phyloP scores from a whole-genome alignment of 139 green algal genomes.

The Bryopsis sp. region DNA sequence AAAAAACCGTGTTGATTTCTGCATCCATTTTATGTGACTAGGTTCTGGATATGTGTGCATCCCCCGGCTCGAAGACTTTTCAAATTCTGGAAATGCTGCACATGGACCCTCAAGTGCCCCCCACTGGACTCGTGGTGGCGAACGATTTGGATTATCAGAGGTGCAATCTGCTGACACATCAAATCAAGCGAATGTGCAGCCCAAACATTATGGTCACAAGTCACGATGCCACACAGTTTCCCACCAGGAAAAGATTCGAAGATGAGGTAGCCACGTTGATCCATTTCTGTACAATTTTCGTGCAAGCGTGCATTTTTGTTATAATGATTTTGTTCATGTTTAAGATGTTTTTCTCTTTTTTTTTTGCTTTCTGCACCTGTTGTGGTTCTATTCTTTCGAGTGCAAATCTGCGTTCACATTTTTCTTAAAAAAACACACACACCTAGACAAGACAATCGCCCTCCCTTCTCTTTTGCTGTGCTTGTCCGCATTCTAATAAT shows the following conservation, averaged over 20 bases:
- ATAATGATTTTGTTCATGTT: too few relatives aligned
- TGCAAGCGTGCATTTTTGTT: too few relatives aligned
- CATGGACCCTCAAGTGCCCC: conserved; percentile 5
- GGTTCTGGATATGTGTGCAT: conserved; percentile 96
- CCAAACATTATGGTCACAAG: conserved; percentile 88
- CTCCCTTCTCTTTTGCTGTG: too few relatives aligned
- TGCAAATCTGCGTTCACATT: too few relatives aligned
- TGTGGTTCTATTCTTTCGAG: too few relatives aligned
- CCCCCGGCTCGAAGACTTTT: conserved; percentile 95
- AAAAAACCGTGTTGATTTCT: too few relatives aligned
- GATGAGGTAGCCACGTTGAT: too few relatives aligned
- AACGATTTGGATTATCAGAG: conserved; percentile 93
- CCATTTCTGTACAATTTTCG: too few relatives aligned
- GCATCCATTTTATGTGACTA: too few relatives aligned
- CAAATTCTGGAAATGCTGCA: conserved; percentile 94
- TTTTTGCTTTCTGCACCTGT: neutral
- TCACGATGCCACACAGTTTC: conserved; percentile 83
- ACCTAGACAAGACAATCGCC: too few relatives aligned
- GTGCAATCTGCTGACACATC: conserved; percentile 96
- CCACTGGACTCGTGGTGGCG: conserved; percentile 79
- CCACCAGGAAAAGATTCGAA: conserved; percentile 22
- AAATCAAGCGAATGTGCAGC: conserved; percentile 85
- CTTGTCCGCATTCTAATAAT: too few relatives aligned
- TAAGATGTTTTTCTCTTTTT: neutral
- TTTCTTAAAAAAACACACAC: too few relatives aligned